A percentile compares a stretch with the other conserved stretches of the same genome.
phyloP scores from a whole-genome alignment of 768 basidiomycete genomes.

The Boletus eberwhitei region DNA sequence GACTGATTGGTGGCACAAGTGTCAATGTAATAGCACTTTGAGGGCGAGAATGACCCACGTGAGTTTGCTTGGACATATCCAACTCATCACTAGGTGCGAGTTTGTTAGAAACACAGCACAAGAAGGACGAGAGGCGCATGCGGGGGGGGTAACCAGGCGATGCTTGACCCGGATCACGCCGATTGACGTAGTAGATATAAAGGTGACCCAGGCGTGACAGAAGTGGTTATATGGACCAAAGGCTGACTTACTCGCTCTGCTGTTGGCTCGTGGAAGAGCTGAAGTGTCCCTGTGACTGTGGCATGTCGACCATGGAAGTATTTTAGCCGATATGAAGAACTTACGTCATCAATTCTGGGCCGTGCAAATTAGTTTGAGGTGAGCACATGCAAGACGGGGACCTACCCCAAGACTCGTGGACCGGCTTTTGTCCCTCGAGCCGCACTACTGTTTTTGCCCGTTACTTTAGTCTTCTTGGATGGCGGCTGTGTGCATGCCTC shows the following conservation, averaged over 20 bases:
- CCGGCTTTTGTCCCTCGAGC: conserved; percentile 20
- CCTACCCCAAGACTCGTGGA: conserved; percentile 11
- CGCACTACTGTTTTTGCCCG: conserved; percentile 16
- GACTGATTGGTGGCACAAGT: neutral
- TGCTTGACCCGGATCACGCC: conserved; percentile 24
- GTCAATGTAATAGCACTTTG: neutral
- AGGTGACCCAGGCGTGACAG: conserved; percentile 10
- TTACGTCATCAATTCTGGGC: conserved; percentile 34
- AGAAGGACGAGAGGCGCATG: conserved; percentile 61
- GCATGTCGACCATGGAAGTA: conserved; percentile 9
- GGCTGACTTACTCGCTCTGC: conserved; percentile 31
- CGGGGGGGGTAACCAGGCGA: conserved; percentile 31
- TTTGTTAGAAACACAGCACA: conserved; percentile 63
- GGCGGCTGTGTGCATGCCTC: conserved; percentile 24
- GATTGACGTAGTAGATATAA: conserved; percentile 11
- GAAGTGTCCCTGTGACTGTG: conserved; percentile 25
- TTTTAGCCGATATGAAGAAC: conserved; percentile 13
- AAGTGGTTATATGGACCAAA: conserved; percentile 18
- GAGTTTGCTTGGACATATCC: conserved; percentile 30
- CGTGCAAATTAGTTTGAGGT: neutral
- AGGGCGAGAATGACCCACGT: conserved; percentile 22
- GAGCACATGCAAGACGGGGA: neutral
- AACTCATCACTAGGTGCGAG: conserved; percentile 50
- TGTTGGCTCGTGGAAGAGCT: conserved; percentile 21
- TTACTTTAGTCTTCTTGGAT: conserved; percentile 42